Base-by-base conservation (phyloP, 257 asterid species). In the Echium plantagineum region DNA sequence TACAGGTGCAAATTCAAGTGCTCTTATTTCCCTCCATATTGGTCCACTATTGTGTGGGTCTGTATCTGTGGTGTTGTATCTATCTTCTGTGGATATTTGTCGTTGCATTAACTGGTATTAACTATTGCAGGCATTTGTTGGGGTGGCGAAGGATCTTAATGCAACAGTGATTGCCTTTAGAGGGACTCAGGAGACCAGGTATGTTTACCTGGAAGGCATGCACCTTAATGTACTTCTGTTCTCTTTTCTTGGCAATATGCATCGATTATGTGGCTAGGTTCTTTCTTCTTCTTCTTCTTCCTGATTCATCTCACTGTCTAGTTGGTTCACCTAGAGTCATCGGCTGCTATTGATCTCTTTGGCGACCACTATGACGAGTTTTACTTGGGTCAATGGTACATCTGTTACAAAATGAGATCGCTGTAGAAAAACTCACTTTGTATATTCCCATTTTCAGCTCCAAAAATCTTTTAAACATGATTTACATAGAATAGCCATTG, bases 131-230 rank as follows among this genome's bases (percentile, higher is more conserved):
- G 97, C 83, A 72, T 93, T 83, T 80, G 95, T 93, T 66, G 99
- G 99, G 57, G 77, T 84, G 71, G 88, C 96, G 7, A 21, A 79
- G 63, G 82, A 89, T 74, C 96, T 93, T 65, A 84, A 93, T 57
- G 78, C 99, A 55, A 70, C 63, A 58, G 91, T 93, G 61, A 79
- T 93, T 81, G 96, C 99, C 52, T 89, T 93, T 71, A 77, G 97
- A 75, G 99, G 99, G 71, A 93, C 99, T 59, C 97, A 89, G 72
- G 97, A 79, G 65, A 69, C 47, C 77, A 89, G 97, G 99, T 89
- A 67, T 8, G 48, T 63, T 66, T 51, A 53, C 21, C 49, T n/a
- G 22, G 19, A 18, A 31, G 38, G 3, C 38, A 0, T 0, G 2
- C 26, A 3, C 16, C 32, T 65, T 46, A 55, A 52, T 17, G 10